Evolutionary conservation across 352 stramenopile genomes (phyloP).

Genomic region (Phytophthora citrophthora): DNA sequence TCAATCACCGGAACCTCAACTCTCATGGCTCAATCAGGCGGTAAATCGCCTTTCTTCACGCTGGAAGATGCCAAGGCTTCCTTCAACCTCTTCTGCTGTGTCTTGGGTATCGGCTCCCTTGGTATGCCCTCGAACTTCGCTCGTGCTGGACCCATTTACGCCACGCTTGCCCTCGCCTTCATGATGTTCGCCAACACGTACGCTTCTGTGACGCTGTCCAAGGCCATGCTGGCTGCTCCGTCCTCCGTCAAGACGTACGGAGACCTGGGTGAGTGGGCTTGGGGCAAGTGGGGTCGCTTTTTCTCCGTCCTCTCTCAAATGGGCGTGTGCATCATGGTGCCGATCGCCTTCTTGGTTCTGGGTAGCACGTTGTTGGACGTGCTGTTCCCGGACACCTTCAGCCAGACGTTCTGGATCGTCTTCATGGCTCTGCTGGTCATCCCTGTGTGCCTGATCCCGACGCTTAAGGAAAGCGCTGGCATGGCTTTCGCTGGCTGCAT

Average conservation of each 20-base stretch:
- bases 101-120: slow-evolving; percentile 25
- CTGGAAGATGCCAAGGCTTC: slow-evolving; percentile 14
- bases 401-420: slow-evolving; percentile 29
- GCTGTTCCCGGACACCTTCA: slow-evolving; percentile 22
- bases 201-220: slow-evolving; percentile 16
- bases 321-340: slow-evolving; percentile 18
- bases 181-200: slow-evolving; percentile 32
- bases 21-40: not conserved
- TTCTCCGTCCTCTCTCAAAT: slow-evolving; percentile 25
- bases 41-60: slow-evolving; percentile 2
- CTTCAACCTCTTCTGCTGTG: slow-evolving; percentile 25
- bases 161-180: slow-evolving; percentile 14
- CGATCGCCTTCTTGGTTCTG: slow-evolving; percentile 18
- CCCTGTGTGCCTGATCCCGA: slow-evolving; percentile 27
- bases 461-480: slow-evolving; percentile 22
- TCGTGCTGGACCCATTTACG: slow-evolving; percentile 18
- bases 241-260: slow-evolving; percentile 26
- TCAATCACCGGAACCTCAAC: not conserved
- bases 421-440: slow-evolving; percentile 26
- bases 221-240: slow-evolving; percentile 19
- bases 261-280: slow-evolving; percentile 21
- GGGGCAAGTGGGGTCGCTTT: slow-evolving; percentile 21
- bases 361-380: slow-evolving; percentile 23
- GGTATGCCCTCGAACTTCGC: slow-evolving; percentile 27
- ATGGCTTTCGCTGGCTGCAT: slow-evolving; percentile 30